These are phyloP conservation scores for Pythium aristosporum DNA, from an alignment of 352 stramenopile species.

Conservation along the genomic window DNA sequence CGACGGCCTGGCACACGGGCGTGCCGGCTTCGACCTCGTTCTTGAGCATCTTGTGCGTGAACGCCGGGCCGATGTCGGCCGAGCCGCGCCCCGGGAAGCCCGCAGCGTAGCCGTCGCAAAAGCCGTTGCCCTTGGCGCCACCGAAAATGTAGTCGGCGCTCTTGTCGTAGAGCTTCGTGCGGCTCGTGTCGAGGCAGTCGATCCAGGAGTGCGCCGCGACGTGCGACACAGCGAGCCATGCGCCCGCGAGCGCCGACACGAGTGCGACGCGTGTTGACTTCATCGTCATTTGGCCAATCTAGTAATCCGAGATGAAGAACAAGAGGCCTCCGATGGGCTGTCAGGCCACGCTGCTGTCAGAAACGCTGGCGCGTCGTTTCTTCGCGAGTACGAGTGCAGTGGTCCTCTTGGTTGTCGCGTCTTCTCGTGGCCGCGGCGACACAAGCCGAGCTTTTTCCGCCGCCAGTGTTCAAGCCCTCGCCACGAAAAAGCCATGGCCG, in stretches of 20 bases:
- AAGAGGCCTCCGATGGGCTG: neutral
- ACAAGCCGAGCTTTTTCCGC: neutral
- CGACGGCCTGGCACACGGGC: constrained; percentile 45
- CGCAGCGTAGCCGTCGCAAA: constrained; percentile 66
- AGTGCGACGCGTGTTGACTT: constrained; percentile 10
- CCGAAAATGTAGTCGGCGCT: constrained; percentile 67
- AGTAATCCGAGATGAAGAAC: constrained; percentile 1
- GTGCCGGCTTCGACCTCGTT: constrained; percentile 53
- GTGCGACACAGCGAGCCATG: constrained; percentile 12
- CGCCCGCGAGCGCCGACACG: constrained; percentile 10
- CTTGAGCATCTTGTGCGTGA: constrained; percentile 74
- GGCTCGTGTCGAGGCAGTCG: constrained; percentile 58
- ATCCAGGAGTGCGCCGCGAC: constrained; percentile 64
- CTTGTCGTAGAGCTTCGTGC: constrained; percentile 62
- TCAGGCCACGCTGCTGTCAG: neutral
- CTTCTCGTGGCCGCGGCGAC: neutral
- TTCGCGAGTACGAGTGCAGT: neutral
- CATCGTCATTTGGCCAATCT: constrained; percentile 10
- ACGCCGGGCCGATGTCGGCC: constrained; percentile 46
- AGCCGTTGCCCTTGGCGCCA: constrained; percentile 55
- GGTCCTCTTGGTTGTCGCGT: neutral
- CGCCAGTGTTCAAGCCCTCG: too few relatives aligned
- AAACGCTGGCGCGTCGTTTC: too few relatives aligned
- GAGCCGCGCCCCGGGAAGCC: constrained; percentile 58
- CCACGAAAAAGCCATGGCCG: neutral